These are phyloP conservation scores for Escallonia herrerae DNA, from an alignment of 129 eudicot genomes.

Conservation along the genomic window DNA sequence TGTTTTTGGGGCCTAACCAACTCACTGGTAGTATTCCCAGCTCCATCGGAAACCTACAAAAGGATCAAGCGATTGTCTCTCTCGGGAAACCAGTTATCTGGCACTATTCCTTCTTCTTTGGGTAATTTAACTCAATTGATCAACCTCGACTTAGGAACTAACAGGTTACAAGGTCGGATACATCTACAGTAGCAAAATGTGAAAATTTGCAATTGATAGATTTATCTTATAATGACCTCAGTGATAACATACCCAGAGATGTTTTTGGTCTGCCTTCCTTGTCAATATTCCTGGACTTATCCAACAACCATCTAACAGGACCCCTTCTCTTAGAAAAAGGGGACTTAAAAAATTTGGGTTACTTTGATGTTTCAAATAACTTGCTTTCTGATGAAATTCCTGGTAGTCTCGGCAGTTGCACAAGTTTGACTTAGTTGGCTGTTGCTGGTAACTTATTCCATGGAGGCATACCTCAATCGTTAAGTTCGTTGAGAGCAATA, in stretches of 20 bases:
- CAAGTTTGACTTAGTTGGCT: not conserved
- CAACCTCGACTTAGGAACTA: not conserved
- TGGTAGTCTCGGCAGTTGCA: not conserved
- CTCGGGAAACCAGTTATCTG: not conserved
- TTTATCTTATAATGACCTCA: conserved; percentile 3
- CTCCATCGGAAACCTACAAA: conserved; percentile 1
- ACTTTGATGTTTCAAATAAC: not conserved
- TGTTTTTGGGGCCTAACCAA: not conserved
- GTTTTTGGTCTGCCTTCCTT: not conserved
- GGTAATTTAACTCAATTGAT: not conserved
- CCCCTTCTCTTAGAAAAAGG: not conserved
- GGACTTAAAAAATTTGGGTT: not conserved
- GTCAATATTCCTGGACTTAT: not conserved
- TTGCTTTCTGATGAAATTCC: not conserved
- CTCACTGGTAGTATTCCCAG: not conserved
- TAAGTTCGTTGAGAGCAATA: not conserved
- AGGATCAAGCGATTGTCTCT: not conserved
- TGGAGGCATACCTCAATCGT: not conserved
- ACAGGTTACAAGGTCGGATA: not conserved
- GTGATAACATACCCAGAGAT: conserved; percentile 1
- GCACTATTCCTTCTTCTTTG: not conserved
- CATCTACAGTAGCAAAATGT: conserved; percentile 3
- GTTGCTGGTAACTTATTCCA: too few relatives aligned
- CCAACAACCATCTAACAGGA: conserved; percentile 1
- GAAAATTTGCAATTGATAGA: not conserved